Base-by-base conservation (phyloP, 305 asterid species). In the Fraxinus baroniana region DNA sequence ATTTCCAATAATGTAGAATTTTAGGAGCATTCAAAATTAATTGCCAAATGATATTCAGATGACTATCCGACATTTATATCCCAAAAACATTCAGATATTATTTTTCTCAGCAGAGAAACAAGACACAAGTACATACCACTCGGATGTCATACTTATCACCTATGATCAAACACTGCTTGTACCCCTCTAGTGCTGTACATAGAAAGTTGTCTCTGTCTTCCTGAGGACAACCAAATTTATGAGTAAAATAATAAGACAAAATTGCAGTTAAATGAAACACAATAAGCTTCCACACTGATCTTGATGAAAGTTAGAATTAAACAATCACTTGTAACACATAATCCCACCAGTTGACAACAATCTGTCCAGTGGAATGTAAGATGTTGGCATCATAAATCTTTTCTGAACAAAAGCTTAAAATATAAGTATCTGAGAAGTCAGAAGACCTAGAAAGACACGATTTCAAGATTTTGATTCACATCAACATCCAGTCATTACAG, bases 121-220 rank as follows among this genome's bases (percentile, higher is more conserved):
- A 37, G 49, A 18, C 26, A 35, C 28, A 71, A 85, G 62, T 83
- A 87, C 93, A 85, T 95, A 95, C 99, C 98, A 87, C 97, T 84
- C 90, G 92, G 82, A 95, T 91, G 86, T 95, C 99, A 89, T 95
- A 94, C 85, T 95, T 94, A 86, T 94, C 97, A 81, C 98, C 99
- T n/a, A 94, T 85, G 88, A 94, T 93, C 87, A 95, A 86, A 84
- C 99, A 94, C 28, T 89, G 90, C 84, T 88, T 91, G 90, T 95
- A 95, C 81, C 97, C 99, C 87, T 90, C 93, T 76, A 95, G 86
- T 0, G 99, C 97, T 15, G 97, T 95, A 81, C 84, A 81, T 76
- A 95, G 89, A 81, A 94, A 93, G 84, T 89, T 93, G 89, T 95
- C 98, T 87, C 91, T 88, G 91, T 95, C 99, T 86, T 93, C 99